These are phyloP conservation scores for Diddensiella transvaalensis DNA, from an alignment of 805 yeast species.

Conservation along the genomic window DNA sequence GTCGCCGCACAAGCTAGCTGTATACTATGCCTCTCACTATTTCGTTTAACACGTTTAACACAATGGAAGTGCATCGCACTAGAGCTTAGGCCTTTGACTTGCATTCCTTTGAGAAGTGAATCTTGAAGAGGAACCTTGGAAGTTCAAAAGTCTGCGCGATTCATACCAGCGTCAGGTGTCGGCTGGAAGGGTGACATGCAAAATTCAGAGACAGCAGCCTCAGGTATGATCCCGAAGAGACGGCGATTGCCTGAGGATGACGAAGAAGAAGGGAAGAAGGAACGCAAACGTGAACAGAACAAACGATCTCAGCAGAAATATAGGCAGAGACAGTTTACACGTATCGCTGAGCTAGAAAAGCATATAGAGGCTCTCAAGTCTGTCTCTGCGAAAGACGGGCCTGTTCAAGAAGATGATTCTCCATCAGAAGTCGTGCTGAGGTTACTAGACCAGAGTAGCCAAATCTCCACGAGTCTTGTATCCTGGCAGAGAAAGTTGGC, in stretches of 20 bases:
- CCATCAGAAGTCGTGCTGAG: neutral
- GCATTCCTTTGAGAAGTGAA: too few species aligned
- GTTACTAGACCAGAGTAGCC: neutral
- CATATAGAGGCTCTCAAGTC: slow-evolving; percentile 1
- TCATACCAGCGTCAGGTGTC: too few species aligned
- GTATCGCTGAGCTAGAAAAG: slow-evolving; percentile 4
- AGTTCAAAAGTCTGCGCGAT: too few species aligned
- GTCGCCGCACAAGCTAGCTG: too few species aligned
- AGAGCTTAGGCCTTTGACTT: too few species aligned
- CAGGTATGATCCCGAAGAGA: neutral
- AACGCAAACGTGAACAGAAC: slow-evolving; percentile 8
- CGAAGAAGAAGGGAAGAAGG: slow-evolving; percentile 1
- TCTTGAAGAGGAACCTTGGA: too few species aligned
- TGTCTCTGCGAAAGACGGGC: neutral
- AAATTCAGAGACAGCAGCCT: too few species aligned
- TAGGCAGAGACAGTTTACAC: slow-evolving; percentile 1
- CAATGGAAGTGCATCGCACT: too few species aligned
- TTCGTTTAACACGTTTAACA: too few species aligned
- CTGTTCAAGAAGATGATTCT: neutral
- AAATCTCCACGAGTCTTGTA: neutral
- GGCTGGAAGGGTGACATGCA: too few species aligned
- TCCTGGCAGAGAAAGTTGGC: slow-evolving; percentile 1
- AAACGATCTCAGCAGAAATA: slow-evolving; percentile 3
- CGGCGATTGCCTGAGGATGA: neutral
- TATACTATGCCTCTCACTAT: too few species aligned